Evolutionary conservation across 2,329 filamentous ascomycete species (phyloP), one percentile per base, ranked within the genome.

Genomic region (Leptosphaerulina australis): DNA sequence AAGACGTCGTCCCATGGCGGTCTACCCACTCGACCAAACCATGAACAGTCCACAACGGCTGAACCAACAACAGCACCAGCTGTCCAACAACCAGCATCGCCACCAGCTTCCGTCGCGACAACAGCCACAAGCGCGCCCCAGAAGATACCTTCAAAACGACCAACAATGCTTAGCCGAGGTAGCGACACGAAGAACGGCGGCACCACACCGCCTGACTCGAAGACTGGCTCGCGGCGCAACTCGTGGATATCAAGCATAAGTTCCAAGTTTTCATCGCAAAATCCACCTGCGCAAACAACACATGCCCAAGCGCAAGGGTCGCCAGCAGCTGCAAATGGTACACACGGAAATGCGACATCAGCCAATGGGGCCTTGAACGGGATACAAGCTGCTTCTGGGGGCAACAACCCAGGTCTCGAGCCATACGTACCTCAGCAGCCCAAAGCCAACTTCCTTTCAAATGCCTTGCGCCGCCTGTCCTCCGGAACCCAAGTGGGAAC

Each of bases 191-290:
- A 70, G 60, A 55, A 50, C 30, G 65, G 55, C 17, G 61, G 49
- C 43, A 50, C 56, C 34, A 65, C 70, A 12, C 61, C 66, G 3
- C 68, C 66, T 37, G 69, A 71, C 21, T 22, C 58, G 8, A 69
- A 61, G 46, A 50, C 58, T 21, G 47, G 24, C 10, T 68, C 65
- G 44, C 83, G 91, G 58, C 77, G 84, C 46, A 87, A 86, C 55
- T 96, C 92, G 11, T 99, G 94, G 94, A 92, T 97, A 66, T 90
- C 90, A 48, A 96, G 86, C 67, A 85, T 97, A 60, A 95, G 91
- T 58, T 93, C 90, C 59, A 97, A 96, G 70, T 96, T 97, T 76
- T 91, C 89, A 2, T 85, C 84, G 21, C 72, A 68, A 72, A 80
- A 63, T 58, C 64, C 60, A 43, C 70, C 63, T 40, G 64, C 64